Evolutionary conservation across 345 rosid species (phyloP).

Genomic region (Eucalyptus sp.): DNA sequence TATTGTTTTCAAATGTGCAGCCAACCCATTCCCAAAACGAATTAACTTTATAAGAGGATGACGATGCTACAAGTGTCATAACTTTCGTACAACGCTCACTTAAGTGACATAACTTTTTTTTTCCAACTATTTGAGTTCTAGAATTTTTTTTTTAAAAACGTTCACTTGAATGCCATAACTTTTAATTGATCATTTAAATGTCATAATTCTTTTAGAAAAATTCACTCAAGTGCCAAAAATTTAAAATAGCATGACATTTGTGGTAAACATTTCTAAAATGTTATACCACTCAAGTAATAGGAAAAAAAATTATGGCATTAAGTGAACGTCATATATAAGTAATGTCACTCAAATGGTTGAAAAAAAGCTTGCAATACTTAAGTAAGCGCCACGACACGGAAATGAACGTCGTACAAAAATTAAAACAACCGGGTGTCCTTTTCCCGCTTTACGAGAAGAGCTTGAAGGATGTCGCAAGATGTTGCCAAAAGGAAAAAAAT

Average conservation of each 20-base stretch:
- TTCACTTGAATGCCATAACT: not conserved
- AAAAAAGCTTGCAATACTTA: not conserved
- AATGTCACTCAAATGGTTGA: not conserved
- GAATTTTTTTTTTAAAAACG: rapidly evolving
- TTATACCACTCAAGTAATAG: not conserved
- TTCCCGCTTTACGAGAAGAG: not conserved
- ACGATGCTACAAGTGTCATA: rapidly evolving
- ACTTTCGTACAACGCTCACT: rapidly evolving
- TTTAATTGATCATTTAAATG: not conserved
- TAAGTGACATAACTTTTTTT: rapidly evolving
- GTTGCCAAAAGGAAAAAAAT: not conserved
- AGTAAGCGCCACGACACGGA: not conserved
- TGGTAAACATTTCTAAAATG: not conserved
- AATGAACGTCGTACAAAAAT: not conserved
- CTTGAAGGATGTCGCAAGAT: not conserved
- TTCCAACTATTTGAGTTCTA: not conserved
- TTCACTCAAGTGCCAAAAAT: not conserved
- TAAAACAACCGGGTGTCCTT: not conserved
- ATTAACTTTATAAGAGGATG: not conserved
- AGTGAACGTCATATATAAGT: not conserved
- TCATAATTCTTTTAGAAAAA: not conserved
- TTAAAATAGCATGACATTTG: not conserved
- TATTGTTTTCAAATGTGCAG: not conserved
- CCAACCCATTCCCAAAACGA: not conserved
- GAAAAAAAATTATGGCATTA: not conserved